Base-by-base conservation (phyloP, 2,329 filamentous ascomycete genomes). In the Penicillium paneum region DNA sequence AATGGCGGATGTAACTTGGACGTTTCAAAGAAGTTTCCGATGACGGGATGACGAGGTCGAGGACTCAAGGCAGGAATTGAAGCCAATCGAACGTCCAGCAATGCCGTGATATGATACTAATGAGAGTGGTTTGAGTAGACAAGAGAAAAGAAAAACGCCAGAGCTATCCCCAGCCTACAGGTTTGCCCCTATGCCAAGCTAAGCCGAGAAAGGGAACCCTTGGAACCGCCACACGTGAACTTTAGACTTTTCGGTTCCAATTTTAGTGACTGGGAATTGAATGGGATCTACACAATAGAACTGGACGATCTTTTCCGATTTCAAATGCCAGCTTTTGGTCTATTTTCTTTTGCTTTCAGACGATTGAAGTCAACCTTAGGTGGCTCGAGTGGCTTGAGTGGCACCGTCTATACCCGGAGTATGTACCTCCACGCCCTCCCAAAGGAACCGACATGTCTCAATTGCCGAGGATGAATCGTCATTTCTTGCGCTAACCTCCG, bases 1-100 rank as follows among this genome's bases (percentile, higher is more conserved):
- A 51, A 47, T 54, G 46, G 46, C 41, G 51, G 31, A 62, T 58
- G 53, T 35, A 50, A 54, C 36, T 52, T 38, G 17, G 34, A 32
- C 13, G n/a, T 12, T n/a, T 35, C 39, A 45, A 45, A 55, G 24
- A 39, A 28, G 36, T 24, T 24, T 24, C 21, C 21, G 54, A 26
- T 21, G 41, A 36, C 26, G 28, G 46, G 54, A 26, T 21, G 41
- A 36, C 26, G 28, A 49, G 35, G 13, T 41, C 12, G 24, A 29
- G 3, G 28, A 40, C 24, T 28, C n/a, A 34, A 49, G 4, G 12
- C n/a, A 34, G 6, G 19, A 32, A 42, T 12, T 0, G 11, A 31
- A 41, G 19, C 4, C 7, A 49, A 41, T 3, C 4, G 32, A 45
- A 26, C 7, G 32, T 28, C 15, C 12, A 19, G 26, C n/a, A 8